Conservation (phyloP, 129 eudicot species). For the Glebionis coronaria region DNA sequence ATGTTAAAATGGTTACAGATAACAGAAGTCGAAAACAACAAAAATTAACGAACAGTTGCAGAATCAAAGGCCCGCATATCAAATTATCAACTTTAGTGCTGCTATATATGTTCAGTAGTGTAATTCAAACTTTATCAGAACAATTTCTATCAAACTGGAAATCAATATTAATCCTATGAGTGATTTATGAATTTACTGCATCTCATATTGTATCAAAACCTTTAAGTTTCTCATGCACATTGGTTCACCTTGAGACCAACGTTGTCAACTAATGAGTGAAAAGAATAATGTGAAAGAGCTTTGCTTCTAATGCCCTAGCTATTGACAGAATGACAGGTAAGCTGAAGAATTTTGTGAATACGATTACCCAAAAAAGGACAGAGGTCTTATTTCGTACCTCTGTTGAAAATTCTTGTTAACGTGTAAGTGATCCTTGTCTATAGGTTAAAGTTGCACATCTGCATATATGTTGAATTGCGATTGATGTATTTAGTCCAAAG, state of each 20-base stretch:
- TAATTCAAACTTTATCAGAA: neutral
- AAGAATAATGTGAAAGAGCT: conserved; percentile 20
- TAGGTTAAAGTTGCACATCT: conserved; percentile 88
- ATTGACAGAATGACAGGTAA: conserved; percentile 13
- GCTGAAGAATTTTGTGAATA: conserved; percentile 14
- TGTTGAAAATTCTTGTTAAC: conserved; percentile 24
- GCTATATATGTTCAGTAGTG: neutral
- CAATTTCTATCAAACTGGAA: too few relatives aligned
- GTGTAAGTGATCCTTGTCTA: conserved; percentile 33
- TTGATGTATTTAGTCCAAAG: conserved; percentile 92
- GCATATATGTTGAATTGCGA: conserved; percentile 67
- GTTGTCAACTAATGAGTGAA: conserved; percentile 5
- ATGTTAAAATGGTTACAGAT: neutral
- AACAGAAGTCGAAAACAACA: neutral
- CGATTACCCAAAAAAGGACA: conserved; percentile 28
- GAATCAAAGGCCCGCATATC: neutral
- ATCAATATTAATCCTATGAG: too few relatives aligned
- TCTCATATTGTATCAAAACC: too few relatives aligned
- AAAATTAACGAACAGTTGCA: neutral
- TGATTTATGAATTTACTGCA: too few relatives aligned
- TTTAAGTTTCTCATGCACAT: conserved; percentile 8
- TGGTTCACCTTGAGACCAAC: neutral
- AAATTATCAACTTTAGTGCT: neutral
- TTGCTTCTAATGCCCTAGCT: conserved; percentile 18
- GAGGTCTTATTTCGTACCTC: conserved; percentile 13